These are phyloP conservation scores for Rhodotorula sp. DNA, from an alignment of 1,284 basidiomycete genomes.

Conservation along the genomic window DNA sequence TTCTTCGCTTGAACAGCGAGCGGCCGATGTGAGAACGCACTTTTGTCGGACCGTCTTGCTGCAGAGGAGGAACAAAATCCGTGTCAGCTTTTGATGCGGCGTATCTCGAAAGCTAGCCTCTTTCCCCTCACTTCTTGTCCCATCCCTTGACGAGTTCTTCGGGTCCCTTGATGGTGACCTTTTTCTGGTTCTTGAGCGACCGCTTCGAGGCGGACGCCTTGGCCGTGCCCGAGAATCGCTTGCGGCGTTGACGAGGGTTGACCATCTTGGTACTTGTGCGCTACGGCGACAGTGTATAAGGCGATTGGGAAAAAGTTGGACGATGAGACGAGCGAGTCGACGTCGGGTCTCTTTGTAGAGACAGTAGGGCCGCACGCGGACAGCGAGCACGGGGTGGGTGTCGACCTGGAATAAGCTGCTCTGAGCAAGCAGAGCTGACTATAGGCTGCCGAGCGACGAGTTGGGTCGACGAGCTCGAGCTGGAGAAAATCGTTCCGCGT, in stretches of 20 bases:
- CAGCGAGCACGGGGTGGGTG: no score
- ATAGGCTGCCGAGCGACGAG: no score
- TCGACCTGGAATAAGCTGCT: no score
- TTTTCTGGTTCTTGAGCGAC: constrained; percentile 24
- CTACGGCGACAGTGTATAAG: no score
- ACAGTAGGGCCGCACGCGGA: no score
- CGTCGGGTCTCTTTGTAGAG: no score
- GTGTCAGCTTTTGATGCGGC: neutral
- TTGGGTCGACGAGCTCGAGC: no score
- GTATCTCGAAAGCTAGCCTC: neutral
- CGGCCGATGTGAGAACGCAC: constrained; percentile 4
- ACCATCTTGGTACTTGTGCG: constrained; percentile 24
- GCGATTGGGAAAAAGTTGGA: no score
- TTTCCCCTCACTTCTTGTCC: constrained; percentile 34
- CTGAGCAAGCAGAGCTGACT: no score
- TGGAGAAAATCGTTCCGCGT: no score
- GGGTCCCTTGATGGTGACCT: constrained; percentile 43
- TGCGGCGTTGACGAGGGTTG: constrained; percentile 44
- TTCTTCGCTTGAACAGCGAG: neutral
- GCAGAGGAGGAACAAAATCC: neutral
- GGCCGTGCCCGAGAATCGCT: constrained; percentile 36
- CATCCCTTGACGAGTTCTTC: constrained; percentile 31
- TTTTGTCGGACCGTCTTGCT: constrained; percentile 83
- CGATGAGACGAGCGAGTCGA: neutral
- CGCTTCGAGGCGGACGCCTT: constrained; percentile 28